These are phyloP conservation scores for Backusella sp. DNA, from an alignment of 192 early-diverging fungal genomes.

Conservation along the genomic window DNA sequence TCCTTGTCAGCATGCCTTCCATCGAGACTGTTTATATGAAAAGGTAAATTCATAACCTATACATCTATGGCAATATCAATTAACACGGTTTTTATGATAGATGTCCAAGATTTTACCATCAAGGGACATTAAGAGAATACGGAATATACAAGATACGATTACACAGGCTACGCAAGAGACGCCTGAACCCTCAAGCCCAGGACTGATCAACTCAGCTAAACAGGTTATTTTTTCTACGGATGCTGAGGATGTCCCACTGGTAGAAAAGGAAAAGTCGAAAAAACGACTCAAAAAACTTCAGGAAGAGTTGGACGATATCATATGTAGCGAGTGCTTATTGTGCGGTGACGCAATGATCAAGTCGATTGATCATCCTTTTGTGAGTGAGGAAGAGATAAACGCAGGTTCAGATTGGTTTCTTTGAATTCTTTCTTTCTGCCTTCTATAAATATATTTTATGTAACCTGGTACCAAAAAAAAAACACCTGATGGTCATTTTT, in stretches of 20 bases:
- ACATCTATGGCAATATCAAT: not conserved
- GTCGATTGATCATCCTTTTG: slow-evolving; percentile 80
- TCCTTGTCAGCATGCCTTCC: slow-evolving; percentile 94
- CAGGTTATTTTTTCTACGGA: slow-evolving; percentile 43
- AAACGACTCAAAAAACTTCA: slow-evolving; percentile 44
- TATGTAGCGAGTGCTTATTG: slow-evolving; percentile 85
- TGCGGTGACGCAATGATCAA: slow-evolving; percentile 97
- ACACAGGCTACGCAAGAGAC: not conserved
- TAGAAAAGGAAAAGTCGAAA: slow-evolving; percentile 40
- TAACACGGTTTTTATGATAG: not conserved
- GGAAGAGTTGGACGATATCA: slow-evolving; percentile 73
- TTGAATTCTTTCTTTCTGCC: not conserved
- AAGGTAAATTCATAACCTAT: slow-evolving; percentile 44
- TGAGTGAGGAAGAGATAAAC: slow-evolving; percentile 54
- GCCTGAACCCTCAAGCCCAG: slow-evolving; percentile 10
- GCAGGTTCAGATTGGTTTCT: slow-evolving; percentile 55
- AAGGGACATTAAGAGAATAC: slow-evolving; percentile 7
- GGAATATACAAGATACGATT: slow-evolving; percentile 6
- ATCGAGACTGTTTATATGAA: slow-evolving; percentile 87
- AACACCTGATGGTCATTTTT: not conserved
- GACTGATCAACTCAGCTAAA: slow-evolving; percentile 38
- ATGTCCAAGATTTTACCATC: slow-evolving; percentile 11
- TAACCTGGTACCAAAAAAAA: not conserved
- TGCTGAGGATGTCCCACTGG: not conserved
- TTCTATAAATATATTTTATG: not conserved